phyloP scores from a whole-genome alignment of 805 yeast genomes.

The Suhomyces sp. region DNA sequence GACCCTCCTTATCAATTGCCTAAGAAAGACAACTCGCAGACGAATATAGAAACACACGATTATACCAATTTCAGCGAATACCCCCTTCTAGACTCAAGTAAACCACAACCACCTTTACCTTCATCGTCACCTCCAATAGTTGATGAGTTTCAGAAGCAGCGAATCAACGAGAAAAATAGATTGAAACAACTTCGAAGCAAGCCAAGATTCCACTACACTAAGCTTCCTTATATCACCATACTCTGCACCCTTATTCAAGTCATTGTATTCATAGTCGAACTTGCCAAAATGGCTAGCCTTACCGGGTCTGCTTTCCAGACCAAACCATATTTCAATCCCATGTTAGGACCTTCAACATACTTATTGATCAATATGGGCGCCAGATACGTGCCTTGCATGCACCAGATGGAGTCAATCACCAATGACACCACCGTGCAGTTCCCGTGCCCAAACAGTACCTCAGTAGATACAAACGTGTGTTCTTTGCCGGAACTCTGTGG shows the following conservation, averaged over 20 bases:
- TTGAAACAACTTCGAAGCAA: constrained; percentile 20
- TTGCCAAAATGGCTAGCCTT: constrained; percentile 51
- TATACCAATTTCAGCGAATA: constrained; percentile 2
- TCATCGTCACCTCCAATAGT: not conserved
- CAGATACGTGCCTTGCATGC: constrained; percentile 71
- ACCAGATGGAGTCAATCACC: constrained; percentile 47
- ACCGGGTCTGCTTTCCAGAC: constrained; percentile 69
- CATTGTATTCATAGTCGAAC: constrained; percentile 59
- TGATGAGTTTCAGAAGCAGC: not conserved
- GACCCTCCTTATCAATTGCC: not conserved
- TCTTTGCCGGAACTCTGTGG: constrained; percentile 59
- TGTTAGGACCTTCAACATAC: constrained; percentile 73
- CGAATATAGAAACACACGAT: not conserved
- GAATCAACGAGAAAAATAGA: constrained; percentile 16
- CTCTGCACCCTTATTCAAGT: constrained; percentile 46
- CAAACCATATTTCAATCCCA: constrained; percentile 70
- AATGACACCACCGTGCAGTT: constrained; percentile 43
- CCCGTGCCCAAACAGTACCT: constrained; percentile 72
- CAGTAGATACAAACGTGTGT: constrained; percentile 53
- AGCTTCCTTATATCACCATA: constrained; percentile 41
- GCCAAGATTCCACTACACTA: constrained; percentile 34
- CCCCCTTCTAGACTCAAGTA: not conserved
- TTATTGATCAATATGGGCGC: constrained; percentile 68
- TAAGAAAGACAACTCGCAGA: not conserved
- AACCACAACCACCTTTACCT: constrained; percentile 3